Evolutionary conservation across 225 moss, liverwort and hornwort species (phyloP).

Genomic region (Polytrichum commune): DNA sequence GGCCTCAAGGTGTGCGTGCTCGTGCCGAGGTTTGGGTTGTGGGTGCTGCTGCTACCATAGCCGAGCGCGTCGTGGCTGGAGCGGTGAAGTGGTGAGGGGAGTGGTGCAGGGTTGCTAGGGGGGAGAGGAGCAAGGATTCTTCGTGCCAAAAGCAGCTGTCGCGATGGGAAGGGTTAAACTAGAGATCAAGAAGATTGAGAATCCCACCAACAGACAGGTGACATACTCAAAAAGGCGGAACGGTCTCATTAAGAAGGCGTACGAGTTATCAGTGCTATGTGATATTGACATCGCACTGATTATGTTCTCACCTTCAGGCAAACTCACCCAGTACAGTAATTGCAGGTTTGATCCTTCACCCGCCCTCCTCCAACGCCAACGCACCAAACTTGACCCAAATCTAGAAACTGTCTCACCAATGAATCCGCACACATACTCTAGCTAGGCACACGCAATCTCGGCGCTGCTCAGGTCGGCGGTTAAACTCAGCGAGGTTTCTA

Average conservation of each 20-base stretch:
- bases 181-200: slow-evolving; percentile 69
- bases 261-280: slow-evolving; percentile 54
- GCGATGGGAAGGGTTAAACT: slow-evolving; percentile 58
- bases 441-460: not conserved
- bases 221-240: slow-evolving; percentile 58
- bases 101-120: not conserved
- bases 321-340: slow-evolving; percentile 52
- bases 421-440: not conserved
- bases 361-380: not conserved
- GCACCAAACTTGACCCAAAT: not conserved
- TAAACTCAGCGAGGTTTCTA: too few species aligned
- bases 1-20: slow-evolving; percentile 1
- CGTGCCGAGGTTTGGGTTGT: not conserved
- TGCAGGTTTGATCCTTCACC: slow-evolving; percentile 36
- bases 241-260: slow-evolving; percentile 60
- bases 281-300: slow-evolving; percentile 63
- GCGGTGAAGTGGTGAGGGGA: too few species aligned
- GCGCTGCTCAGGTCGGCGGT: too few species aligned
- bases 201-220: slow-evolving; percentile 49
- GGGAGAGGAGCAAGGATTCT: not conserved
- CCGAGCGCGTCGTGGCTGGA: not conserved
- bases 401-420: not conserved
- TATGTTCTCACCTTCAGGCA: slow-evolving; percentile 44
- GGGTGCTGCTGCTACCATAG: not conserved
- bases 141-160: not conserved